Conservation (phyloP, 2,329 filamentous ascomycete species). For the Talaromyces sp. region DNA sequence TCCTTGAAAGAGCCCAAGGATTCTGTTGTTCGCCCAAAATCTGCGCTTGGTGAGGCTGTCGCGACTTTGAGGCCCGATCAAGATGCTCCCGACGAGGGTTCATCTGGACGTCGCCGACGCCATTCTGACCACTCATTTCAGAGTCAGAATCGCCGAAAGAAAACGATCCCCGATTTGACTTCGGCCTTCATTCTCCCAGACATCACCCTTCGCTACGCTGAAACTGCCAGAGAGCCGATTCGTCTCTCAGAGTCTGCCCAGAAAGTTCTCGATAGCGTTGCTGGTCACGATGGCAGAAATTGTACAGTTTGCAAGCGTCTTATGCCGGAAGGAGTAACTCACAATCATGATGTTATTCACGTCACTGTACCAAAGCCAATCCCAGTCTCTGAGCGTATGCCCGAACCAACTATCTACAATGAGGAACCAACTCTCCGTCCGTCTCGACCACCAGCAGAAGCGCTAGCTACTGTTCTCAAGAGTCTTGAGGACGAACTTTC, state of each 20-base stretch:
- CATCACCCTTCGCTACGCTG: constrained; percentile 51
- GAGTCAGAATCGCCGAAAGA: constrained; percentile 50
- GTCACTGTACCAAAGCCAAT: constrained; percentile 48
- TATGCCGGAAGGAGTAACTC: constrained; percentile 34
- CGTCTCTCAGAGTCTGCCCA: constrained; percentile 40
- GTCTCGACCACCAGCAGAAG: constrained; percentile 65
- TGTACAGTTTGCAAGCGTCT: constrained; percentile 56
- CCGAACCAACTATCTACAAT: constrained; percentile 43
- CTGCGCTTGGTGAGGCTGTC: constrained; percentile 35
- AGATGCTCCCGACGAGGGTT: constrained; percentile 29
- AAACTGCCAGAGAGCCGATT: constrained; percentile 29
- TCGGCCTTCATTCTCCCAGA: constrained; percentile 64
- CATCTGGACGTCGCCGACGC: constrained; percentile 34
- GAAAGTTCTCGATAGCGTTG: constrained; percentile 40
- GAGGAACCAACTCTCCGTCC: constrained; percentile 60
- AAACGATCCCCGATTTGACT: constrained; percentile 54
- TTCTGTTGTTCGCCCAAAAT: constrained; percentile 31
- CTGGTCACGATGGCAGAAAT: constrained; percentile 52
- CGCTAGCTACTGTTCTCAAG: constrained; percentile 80
- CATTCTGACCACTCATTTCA: constrained; percentile 48
- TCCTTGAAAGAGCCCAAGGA: constrained; percentile 52
- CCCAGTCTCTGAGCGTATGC: constrained; percentile 51
- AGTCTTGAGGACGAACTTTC: constrained; percentile 73
- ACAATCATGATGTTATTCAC: constrained; percentile 28
- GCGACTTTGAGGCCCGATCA: constrained; percentile 29